These are phyloP conservation scores for Oryza meridionalis DNA, from an alignment of 176 grass and related monocot species.

Conservation along the genomic window DNA sequence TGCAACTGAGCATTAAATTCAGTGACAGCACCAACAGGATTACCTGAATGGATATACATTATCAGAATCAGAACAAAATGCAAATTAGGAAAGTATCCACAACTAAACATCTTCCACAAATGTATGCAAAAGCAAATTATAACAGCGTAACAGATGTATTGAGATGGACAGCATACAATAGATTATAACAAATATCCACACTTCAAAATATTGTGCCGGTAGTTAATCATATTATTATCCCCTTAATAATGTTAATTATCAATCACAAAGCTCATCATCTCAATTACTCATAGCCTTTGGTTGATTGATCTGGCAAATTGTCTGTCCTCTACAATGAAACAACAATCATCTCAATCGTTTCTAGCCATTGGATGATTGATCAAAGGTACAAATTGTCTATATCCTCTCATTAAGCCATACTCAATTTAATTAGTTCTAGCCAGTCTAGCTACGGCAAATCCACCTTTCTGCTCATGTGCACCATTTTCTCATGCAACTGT, in stretches of 20 bases:
- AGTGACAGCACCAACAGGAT: slow-evolving; percentile 57
- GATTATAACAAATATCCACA: neutral
- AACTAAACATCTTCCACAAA: neutral
- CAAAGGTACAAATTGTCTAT: no score
- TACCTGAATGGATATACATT: slow-evolving; percentile 63
- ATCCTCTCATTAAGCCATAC: no score
- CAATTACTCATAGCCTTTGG: neutral
- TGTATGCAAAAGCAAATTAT: neutral
- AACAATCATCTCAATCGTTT: neutral
- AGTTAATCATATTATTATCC: neutral
- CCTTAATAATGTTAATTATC: neutral
- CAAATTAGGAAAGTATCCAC: slow-evolving; percentile 14
- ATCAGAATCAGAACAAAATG: slow-evolving; percentile 29
- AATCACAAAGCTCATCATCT: neutral
- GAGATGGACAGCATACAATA: neutral
- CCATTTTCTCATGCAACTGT: neutral
- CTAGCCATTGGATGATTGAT: no score
- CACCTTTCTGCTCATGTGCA: neutral
- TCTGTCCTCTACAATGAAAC: neutral
- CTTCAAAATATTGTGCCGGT: neutral
- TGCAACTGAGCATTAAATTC: slow-evolving; percentile 97
- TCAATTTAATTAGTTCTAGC: neutral
- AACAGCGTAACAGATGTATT: neutral
- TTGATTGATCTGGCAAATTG: neutral
- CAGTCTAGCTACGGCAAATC: neutral